Evolutionary conservation across 1,139 yeast genomes (phyloP).

Genomic region (Debaryomycetaceae sp.): DNA sequence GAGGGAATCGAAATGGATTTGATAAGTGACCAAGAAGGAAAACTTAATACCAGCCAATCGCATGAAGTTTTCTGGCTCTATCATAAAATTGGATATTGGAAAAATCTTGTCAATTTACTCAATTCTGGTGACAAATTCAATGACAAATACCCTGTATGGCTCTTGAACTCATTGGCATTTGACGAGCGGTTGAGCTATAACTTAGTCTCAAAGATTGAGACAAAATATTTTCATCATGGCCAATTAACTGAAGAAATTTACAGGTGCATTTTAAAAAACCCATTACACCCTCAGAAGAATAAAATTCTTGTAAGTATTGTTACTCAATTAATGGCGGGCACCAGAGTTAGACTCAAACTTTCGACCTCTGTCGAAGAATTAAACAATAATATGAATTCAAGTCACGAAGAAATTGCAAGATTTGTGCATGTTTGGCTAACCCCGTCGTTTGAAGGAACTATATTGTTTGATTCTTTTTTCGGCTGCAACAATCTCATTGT

Average conservation of each 20-base stretch:
- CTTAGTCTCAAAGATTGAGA: background rate
- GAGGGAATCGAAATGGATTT: conserved; percentile 13
- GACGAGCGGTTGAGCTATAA: conserved; percentile 11
- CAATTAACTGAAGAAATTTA: conserved; percentile 9
- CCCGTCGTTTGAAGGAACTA: conserved; percentile 13
- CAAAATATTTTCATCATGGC: background rate
- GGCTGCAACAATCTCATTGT: conserved; percentile 33
- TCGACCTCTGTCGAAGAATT: conserved; percentile 7
- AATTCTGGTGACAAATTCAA: conserved; percentile 9
- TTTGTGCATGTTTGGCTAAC: conserved; percentile 28
- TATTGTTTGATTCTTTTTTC: conserved; percentile 28
- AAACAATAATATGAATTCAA: conserved; percentile 8
- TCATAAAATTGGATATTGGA: conserved; percentile 30
- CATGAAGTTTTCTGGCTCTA: conserved; percentile 26
- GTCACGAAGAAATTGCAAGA: conserved; percentile 7
- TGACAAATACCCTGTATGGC: conserved; percentile 11
- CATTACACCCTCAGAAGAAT: conserved; percentile 25
- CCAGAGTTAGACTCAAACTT: conserved; percentile 2
- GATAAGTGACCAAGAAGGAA: conserved; percentile 17
- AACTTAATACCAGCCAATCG: conserved; percentile 8
- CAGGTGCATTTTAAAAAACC: conserved; percentile 11
- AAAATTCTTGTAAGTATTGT: conserved; percentile 19
- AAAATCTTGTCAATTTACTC: conserved; percentile 16
- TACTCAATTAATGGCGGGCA: conserved; percentile 11
- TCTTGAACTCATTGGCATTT: conserved; percentile 17